Evolutionary conservation across 306 rosid species (phyloP).

Genomic region (Delonix regia): DNA sequence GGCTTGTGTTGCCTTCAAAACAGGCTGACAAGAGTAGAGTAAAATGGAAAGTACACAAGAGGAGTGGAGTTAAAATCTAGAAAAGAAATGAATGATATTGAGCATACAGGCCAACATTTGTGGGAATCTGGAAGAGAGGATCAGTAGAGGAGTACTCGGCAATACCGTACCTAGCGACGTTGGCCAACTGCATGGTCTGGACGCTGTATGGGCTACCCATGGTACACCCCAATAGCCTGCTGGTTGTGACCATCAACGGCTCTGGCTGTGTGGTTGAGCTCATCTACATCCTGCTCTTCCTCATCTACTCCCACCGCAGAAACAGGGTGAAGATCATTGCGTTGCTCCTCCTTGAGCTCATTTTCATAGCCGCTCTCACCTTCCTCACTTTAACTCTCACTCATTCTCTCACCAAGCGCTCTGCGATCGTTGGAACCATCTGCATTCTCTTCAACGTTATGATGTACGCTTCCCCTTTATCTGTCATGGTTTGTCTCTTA

Average conservation of each 20-base stretch:
- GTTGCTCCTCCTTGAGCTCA: conserved; percentile 44
- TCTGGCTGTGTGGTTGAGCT: conserved; percentile 58
- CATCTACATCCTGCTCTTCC: conserved; percentile 55
- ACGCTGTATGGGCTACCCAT: conserved; percentile 69
- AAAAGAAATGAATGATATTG: background rate
- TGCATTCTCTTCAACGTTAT: conserved; percentile 64
- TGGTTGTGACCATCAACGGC: conserved; percentile 71
- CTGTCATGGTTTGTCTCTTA: conserved; percentile 53
- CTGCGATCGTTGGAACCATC: conserved; percentile 63
- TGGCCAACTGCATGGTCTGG: conserved; percentile 78
- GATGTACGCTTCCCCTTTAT: conserved; percentile 83
- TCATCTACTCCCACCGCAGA: conserved; percentile 50
- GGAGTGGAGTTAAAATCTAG: background rate
- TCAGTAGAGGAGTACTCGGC: conserved; percentile 76
- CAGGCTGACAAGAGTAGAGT: no score
- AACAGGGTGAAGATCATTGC: conserved; percentile 54
- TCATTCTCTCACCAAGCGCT: conserved; percentile 48
- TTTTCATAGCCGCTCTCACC: conserved; percentile 47
- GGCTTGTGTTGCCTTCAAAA: no score
- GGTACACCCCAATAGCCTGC: conserved; percentile 62
- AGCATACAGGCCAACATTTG: conserved; percentile 64
- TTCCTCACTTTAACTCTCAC: conserved; percentile 42
- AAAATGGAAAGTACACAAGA: no score
- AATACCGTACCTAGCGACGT: conserved; percentile 68
- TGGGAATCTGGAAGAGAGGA: conserved; percentile 63